Percentiles rank a stretch among this genome's conserved stretches.
Evolutionary conservation across 225 moss, liverwort and hornwort genomes (phyloP).

Genomic region (Bryoerythrophyllum caledonicum): DNA sequence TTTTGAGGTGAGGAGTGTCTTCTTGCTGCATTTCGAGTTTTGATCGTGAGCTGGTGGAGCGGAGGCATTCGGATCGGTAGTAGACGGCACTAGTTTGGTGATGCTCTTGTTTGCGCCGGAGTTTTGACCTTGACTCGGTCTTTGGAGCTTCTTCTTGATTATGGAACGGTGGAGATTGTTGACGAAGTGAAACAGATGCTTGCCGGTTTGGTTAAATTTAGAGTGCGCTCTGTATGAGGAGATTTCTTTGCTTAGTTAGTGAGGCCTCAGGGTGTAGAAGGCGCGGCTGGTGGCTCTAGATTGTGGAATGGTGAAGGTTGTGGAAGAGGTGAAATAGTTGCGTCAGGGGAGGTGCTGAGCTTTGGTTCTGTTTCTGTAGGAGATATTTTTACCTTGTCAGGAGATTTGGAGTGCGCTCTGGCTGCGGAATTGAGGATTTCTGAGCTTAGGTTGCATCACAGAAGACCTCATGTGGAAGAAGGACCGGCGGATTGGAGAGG

Average conservation of each 20-base stretch:
- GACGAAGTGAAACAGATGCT: neutral
- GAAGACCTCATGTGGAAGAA: neutral
- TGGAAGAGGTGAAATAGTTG: no score
- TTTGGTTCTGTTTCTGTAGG: conserved; percentile 12
- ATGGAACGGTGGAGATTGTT: neutral
- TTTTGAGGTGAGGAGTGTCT: no score
- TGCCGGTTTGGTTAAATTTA: neutral
- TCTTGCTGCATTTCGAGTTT: no score
- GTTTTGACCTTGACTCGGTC: no score
- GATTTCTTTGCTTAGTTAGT: neutral
- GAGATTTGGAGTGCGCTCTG: neutral
- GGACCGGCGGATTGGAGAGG: conserved; percentile 4
- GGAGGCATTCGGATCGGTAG: no score
- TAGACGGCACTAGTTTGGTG: no score
- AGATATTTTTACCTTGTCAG: neutral
- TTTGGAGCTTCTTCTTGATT: neutral
- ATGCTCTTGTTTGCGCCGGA: no score
- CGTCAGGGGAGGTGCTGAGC: neutral
- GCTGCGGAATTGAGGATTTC: conserved; percentile 1
- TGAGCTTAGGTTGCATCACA: neutral
- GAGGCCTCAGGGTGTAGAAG: neutral
- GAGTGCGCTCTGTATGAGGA: neutral
- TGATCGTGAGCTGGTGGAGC: no score
- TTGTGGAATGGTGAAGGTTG: no score
- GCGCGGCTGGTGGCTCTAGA: neutral